Percentiles rank a stretch among this genome's conserved stretches.
These are phyloP conservation scores for Polyrhizophydium stewartii DNA, from an alignment of 371 early-diverging fungal species.

Conservation along the genomic window DNA sequence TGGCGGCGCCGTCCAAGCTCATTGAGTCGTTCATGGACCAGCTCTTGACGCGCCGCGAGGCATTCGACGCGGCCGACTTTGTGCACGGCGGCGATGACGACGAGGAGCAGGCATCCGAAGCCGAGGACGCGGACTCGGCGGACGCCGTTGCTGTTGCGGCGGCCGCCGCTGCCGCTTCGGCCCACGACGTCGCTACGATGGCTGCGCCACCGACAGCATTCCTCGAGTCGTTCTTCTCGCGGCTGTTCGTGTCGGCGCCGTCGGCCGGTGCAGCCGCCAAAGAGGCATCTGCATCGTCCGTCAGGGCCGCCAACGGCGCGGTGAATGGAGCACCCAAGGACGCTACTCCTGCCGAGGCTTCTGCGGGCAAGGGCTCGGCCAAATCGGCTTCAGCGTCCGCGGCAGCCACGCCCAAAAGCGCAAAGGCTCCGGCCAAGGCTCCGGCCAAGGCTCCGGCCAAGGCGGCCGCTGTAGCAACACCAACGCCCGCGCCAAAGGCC, in stretches of 20 bases:
- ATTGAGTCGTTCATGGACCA: constrained; percentile 1
- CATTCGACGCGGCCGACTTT: too few species aligned
- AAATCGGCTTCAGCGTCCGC: too few species aligned
- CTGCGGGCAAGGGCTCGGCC: too few species aligned
- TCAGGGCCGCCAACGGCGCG: too few species aligned
- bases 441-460: not conserved
- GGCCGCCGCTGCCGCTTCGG: too few species aligned
- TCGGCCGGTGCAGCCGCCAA: too few species aligned
- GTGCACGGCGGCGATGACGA: not conserved
- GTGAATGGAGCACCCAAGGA: too few species aligned
- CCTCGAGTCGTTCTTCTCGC: not conserved
- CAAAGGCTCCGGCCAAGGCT: not conserved
- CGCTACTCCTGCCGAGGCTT: too few species aligned
- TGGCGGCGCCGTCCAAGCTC: constrained; percentile 4
- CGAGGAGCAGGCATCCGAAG: not conserved
- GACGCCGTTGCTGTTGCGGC: not conserved
- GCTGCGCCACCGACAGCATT: not conserved
- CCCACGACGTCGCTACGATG: not conserved
- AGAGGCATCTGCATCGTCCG: too few species aligned
- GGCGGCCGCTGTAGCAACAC: too few species aligned
- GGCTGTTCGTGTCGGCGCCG: not conserved
- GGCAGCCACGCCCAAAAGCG: not conserved
- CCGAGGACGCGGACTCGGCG: not conserved
- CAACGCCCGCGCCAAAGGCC: not conserved
- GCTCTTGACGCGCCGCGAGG: not conserved